Conservation (phyloP, 2,329 filamentous ascomycete species). For the Alternaria conjuncta region DNA sequence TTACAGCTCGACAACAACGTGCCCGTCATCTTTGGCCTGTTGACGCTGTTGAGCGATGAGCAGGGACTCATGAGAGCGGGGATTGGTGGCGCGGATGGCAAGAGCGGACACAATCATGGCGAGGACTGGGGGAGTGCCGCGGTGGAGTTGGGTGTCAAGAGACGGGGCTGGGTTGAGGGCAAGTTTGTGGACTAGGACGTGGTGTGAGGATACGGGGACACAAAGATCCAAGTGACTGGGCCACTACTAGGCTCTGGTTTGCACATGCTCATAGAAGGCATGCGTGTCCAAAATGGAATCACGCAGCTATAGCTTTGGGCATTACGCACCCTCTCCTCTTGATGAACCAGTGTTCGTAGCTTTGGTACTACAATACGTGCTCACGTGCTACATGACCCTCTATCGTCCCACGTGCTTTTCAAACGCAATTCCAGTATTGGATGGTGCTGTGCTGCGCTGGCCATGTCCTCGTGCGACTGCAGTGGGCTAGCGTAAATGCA, state of each 20-base stretch:
- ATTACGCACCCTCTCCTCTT: neutral
- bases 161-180: slow-evolving; percentile 80
- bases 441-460: neutral
- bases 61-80: slow-evolving; percentile 88
- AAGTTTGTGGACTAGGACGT: slow-evolving; percentile 56
- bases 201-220: neutral
- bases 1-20: slow-evolving; percentile 88
- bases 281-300: neutral
- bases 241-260: neutral
- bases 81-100: slow-evolving; percentile 55
- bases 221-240: neutral
- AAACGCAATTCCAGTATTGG: neutral
- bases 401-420: neutral
- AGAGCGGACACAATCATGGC: slow-evolving; percentile 83
- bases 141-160: slow-evolving; percentile 91
- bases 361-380: neutral
- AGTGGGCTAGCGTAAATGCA: slow-evolving; percentile 10
- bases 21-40: slow-evolving; percentile 88
- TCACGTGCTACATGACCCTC: neutral
- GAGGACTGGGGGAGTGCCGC: slow-evolving; percentile 95
- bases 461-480: neutral
- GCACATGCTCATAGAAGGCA: neutral
- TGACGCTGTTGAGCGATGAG: slow-evolving; percentile 87
- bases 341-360: neutral
- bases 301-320: neutral